Percentiles rank a stretch among this genome's conserved stretches.
Evolutionary conservation across 495 filamentous ascomycete species (phyloP).

Genomic region (Aspergillus baeticus): DNA sequence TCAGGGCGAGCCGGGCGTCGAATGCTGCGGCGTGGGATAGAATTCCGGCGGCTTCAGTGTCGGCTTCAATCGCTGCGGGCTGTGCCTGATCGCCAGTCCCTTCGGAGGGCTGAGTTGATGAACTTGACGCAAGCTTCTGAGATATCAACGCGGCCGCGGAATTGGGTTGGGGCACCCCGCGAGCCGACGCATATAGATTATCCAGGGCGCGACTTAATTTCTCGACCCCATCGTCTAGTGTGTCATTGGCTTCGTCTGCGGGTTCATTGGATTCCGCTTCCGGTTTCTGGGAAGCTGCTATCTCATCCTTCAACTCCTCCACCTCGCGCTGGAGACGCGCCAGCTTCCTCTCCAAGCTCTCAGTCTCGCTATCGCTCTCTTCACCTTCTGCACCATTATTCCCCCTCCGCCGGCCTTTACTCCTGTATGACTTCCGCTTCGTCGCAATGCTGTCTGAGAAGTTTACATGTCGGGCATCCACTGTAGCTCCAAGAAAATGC

Average conservation of each 20-base stretch:
- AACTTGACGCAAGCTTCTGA: conserved; percentile 28
- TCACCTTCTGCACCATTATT: conserved; percentile 55
- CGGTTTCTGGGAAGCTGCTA: conserved; percentile 30
- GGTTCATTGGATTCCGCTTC: conserved; percentile 22
- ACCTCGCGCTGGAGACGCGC: conserved; percentile 76
- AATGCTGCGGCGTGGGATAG: conserved; percentile 85
- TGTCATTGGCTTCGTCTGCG: conserved; percentile 25
- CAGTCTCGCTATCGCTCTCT: conserved; percentile 68
- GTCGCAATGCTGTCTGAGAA: conserved; percentile 78
- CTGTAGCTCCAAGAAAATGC: conserved; percentile 69
- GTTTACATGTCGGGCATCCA: conserved; percentile 73
- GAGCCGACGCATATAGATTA: conserved; percentile 47
- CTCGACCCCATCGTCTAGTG: conserved; percentile 47
- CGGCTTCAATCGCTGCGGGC: conserved; percentile 3
- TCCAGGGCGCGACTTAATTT: conserved; percentile 67
- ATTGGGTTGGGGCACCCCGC: conserved; percentile 25
- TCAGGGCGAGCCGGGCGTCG: conserved; percentile 69
- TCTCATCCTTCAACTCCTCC: conserved; percentile 72
- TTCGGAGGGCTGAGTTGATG: conserved; percentile 6
- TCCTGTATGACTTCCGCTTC: conserved; percentile 79
- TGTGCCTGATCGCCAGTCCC: conserved; percentile 2
- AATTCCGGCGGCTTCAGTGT: conserved; percentile 39
- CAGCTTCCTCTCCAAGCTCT: conserved; percentile 71
- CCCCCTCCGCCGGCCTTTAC: conserved; percentile 62
- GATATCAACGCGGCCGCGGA: conserved; percentile 38